phyloP scores from a whole-genome alignment of 305 asterid species.

The Solanum chacoense region DNA sequence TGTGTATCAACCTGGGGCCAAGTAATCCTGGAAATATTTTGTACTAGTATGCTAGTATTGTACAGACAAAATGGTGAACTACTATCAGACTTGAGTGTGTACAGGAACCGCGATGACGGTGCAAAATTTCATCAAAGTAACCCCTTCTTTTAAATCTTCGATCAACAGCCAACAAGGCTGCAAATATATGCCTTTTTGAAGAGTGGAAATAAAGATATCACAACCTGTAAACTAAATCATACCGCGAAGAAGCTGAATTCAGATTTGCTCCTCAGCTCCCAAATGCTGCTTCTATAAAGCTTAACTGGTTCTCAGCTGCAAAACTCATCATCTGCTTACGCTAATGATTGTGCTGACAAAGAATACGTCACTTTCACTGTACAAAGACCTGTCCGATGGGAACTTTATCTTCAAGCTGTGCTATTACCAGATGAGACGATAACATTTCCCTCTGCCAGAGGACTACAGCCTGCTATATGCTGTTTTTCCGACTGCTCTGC shows the following conservation, averaged over 20 bases:
- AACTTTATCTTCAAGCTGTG: constrained; percentile 29
- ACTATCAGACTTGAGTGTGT: background rate
- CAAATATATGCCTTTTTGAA: background rate
- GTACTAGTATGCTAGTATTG: background rate
- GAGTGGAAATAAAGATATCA: background rate
- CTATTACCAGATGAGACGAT: constrained; percentile 45
- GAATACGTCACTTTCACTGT: background rate
- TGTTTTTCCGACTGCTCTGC: constrained; percentile 39
- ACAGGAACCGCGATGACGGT: background rate
- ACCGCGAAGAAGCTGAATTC: background rate
- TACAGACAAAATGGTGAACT: background rate
- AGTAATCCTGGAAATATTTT: background rate
- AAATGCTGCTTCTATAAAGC: background rate
- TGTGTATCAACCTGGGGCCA: background rate
- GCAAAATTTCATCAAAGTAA: background rate
- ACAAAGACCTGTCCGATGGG: background rate
- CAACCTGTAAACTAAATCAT: background rate
- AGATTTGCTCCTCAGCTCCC: background rate
- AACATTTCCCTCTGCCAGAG: constrained; percentile 48
- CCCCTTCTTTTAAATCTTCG: background rate
- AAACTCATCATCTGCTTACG: background rate
- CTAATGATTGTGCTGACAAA: background rate
- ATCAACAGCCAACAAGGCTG: background rate
- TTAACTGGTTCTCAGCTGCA: background rate
- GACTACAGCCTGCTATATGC: constrained; percentile 38